Percentiles rank a stretch among this genome's conserved stretches.
Conservation (phyloP, 768 basidiomycete genomes). For the Sporobolomyces phaffii region DNA sequence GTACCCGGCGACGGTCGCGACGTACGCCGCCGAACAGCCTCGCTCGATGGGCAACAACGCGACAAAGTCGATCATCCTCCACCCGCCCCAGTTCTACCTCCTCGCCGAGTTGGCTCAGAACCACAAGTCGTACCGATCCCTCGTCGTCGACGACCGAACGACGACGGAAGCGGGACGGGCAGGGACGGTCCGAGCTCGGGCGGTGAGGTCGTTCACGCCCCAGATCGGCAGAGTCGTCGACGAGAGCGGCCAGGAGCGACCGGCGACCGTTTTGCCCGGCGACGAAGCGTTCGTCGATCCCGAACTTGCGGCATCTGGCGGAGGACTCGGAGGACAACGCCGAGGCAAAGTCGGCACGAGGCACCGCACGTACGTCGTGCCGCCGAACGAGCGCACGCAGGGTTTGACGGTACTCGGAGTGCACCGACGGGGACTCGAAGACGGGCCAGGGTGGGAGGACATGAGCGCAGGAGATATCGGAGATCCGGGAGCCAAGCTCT, state of each 20-base stretch:
- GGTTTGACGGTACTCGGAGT: constrained; percentile 24
- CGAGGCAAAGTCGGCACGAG: background rate
- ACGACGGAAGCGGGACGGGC: too few species aligned
- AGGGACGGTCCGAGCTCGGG: background rate
- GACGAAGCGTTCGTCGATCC: constrained; percentile 24
- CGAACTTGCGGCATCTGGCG: too few species aligned
- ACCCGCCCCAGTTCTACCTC: constrained; percentile 41
- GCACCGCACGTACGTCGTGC: constrained; percentile 28
- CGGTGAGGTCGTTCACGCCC: constrained; percentile 1
- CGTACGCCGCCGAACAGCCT: background rate
- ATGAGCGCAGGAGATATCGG: constrained; percentile 29
- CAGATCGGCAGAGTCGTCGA: background rate
- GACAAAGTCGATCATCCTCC: constrained; percentile 29
- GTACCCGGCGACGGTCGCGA: background rate
- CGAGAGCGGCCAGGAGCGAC: background rate
- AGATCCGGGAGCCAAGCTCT: background rate
- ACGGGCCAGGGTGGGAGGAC: constrained; percentile 30
- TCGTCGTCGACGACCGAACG: background rate
- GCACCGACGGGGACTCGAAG: background rate
- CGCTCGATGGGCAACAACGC: background rate
- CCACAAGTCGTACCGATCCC: constrained; percentile 11
- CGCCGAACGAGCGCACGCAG: constrained; percentile 8
- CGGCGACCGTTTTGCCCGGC: constrained; percentile 23
- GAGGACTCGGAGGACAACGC: background rate
- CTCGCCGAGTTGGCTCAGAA: constrained; percentile 31